Evolutionary conservation across 1,139 yeast genomes (phyloP).

Genomic region (Candida pseudocylindracea): DNA sequence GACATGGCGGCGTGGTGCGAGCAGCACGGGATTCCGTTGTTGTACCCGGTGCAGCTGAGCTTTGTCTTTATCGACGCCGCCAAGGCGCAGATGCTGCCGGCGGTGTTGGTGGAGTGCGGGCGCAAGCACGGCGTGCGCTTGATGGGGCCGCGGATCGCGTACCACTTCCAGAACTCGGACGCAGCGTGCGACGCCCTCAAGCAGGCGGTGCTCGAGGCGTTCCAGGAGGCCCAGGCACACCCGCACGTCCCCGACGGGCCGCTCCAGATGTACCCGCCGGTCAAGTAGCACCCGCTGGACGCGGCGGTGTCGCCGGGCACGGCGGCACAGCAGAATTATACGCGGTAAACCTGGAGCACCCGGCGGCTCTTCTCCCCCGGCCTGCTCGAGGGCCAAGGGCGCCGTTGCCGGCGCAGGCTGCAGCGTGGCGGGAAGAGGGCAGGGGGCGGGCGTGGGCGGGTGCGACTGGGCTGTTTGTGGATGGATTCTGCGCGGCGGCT

Average conservation of each 20-base stretch:
- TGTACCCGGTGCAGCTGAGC: constrained; percentile 18
- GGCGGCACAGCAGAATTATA: no score
- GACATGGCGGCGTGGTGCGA: constrained; percentile 3
- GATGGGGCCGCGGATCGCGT: constrained; percentile 12
- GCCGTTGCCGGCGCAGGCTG: no score
- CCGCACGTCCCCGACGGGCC: constrained; percentile 6
- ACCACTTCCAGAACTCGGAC: constrained; percentile 16
- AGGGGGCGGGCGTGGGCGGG: no score
- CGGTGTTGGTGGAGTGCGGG: constrained; percentile 4
- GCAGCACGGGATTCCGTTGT: constrained; percentile 8
- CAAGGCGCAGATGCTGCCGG: constrained; percentile 8
- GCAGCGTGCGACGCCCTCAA: constrained; percentile 12
- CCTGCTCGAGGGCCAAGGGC: no score
- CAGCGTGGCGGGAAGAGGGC: no score
- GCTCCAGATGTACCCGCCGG: constrained; percentile 1
- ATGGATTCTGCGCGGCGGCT: no score
- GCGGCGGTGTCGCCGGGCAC: no score
- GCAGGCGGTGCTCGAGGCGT: constrained; percentile 10
- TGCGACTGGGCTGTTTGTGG: no score
- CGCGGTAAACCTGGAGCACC: no score
- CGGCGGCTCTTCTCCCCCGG: no score
- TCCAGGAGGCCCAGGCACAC: constrained; percentile 10
- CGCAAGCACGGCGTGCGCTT: constrained; percentile 8
- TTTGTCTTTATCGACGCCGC: constrained; percentile 18
- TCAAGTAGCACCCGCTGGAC: no score